These are phyloP conservation scores for Helianthus tuberosus DNA, from an alignment of 129 eudicot genomes.

Conservation along the genomic window DNA sequence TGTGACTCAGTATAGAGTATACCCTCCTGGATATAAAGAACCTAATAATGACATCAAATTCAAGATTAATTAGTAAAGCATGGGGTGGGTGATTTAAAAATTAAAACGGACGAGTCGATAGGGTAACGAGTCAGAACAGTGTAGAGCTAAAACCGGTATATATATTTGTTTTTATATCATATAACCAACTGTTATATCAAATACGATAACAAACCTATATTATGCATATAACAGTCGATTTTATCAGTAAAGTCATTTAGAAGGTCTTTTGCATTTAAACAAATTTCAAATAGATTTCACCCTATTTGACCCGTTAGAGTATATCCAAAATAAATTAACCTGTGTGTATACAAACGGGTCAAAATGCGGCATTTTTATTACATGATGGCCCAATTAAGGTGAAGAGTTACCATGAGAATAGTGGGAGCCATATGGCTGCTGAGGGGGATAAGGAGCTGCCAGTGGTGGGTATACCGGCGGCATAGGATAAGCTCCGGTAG, in stretches of 20 bases:
- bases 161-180: neutral
- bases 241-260: no score
- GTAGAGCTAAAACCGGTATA: no score
- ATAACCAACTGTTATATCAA: neutral
- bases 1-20: conserved; percentile 14
- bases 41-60: conserved; percentile 18
- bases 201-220: neutral
- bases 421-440: conserved; percentile 34
- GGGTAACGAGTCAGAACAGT: neutral
- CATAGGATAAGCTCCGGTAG: conserved; percentile 35
- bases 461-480: no score
- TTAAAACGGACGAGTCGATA: neutral
- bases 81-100: no score
- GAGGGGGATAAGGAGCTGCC: conserved; percentile 32
- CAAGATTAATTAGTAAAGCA: neutral
- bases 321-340: no score
- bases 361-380: neutral
- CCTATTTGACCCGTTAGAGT: conserved; percentile 1
- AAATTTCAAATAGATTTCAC: neutral
- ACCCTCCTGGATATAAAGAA: conserved; percentile 22
- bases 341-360: no score
- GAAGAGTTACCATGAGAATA: conserved; percentile 35
- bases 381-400: neutral
- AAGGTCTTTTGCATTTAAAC: neutral
- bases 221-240: no score